These are phyloP conservation scores for Colletotrichum falcatum DNA, from an alignment of 2,329 filamentous ascomycete species.

Conservation along the genomic window DNA sequence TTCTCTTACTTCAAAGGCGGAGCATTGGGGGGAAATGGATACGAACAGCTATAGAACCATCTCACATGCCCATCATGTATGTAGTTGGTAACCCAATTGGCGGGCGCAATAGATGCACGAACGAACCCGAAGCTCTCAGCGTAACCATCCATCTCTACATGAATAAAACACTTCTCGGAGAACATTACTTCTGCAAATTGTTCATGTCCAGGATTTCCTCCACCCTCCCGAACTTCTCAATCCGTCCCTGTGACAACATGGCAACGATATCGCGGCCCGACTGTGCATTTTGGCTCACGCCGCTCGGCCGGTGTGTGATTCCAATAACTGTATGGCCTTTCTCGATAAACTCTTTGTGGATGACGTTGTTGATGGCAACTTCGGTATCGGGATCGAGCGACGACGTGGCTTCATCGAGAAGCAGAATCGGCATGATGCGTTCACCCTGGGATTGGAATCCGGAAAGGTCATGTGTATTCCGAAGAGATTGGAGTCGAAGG, in stretches of 20 bases:
- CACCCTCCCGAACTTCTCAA: not conserved
- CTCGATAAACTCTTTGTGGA: not conserved
- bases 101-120: too few relatives aligned
- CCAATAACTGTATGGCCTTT: not conserved
- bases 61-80: too few relatives aligned
- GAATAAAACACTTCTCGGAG: too few relatives aligned
- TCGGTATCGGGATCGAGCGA: conserved; percentile 70
- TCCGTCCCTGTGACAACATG: conserved; percentile 2
- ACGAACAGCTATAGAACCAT: too few relatives aligned
- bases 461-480: too few relatives aligned
- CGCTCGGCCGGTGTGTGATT: not conserved
- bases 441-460: not conserved
- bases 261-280: not conserved
- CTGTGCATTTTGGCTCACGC: not conserved
- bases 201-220: not conserved
- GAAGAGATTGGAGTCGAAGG: conserved; percentile 1
- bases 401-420: conserved; percentile 72
- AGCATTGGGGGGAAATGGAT: too few relatives aligned
- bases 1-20: too few relatives aligned
- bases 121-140: not conserved
- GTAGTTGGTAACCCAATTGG: too few relatives aligned
- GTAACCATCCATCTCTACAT: too few relatives aligned
- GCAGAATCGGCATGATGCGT: conserved; percentile 54
- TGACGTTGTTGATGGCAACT: not conserved
- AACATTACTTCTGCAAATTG: too few relatives aligned